These are phyloP conservation scores for Blastobotrys petasosporus DNA, from an alignment of 1,139 yeast genomes.

Conservation along the genomic window DNA sequence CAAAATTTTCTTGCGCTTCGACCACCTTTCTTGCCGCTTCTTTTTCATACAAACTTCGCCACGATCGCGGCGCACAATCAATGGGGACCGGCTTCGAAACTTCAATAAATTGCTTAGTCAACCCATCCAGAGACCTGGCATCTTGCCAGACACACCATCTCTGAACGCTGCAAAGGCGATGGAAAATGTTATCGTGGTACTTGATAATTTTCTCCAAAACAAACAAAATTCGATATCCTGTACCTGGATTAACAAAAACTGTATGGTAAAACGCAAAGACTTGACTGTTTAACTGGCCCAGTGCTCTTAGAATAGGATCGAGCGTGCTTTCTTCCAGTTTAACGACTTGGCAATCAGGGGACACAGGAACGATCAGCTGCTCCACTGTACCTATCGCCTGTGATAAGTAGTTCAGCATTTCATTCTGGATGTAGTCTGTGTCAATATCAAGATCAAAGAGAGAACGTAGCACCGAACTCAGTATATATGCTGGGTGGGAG, in stretches of 20 bases:
- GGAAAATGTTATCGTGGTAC: constrained; percentile 2
- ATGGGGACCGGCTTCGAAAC: constrained; percentile 25
- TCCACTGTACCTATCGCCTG: constrained; percentile 14
- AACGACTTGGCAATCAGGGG: constrained; percentile 11
- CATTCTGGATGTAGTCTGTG: constrained; percentile 21
- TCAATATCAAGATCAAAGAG: constrained; percentile 30
- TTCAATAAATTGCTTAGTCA: constrained; percentile 17
- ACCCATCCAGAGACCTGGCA: constrained; percentile 19
- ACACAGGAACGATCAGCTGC: constrained; percentile 7
- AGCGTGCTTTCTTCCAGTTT: constrained; percentile 11
- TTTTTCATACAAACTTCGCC: constrained; percentile 20
- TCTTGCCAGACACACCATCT: constrained; percentile 28
- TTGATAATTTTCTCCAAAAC: constrained; percentile 23
- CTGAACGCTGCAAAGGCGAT: constrained; percentile 23
- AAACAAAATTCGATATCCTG: constrained; percentile 28
- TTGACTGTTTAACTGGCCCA: constrained; percentile 21
- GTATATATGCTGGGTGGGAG: constrained; percentile 27
- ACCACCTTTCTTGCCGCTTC: constrained; percentile 25
- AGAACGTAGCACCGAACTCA: constrained; percentile 25
- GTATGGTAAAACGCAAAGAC: constrained; percentile 26
- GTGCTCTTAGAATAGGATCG: constrained; percentile 17
- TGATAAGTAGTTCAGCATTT: constrained; percentile 14
- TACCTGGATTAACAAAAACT: constrained; percentile 28
- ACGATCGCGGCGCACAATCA: constrained; percentile 19
- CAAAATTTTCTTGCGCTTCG: constrained; percentile 26